Evolutionary conservation across 2,329 filamentous ascomycete species (phyloP).

Genomic region (Tricladium varicosporioides): DNA sequence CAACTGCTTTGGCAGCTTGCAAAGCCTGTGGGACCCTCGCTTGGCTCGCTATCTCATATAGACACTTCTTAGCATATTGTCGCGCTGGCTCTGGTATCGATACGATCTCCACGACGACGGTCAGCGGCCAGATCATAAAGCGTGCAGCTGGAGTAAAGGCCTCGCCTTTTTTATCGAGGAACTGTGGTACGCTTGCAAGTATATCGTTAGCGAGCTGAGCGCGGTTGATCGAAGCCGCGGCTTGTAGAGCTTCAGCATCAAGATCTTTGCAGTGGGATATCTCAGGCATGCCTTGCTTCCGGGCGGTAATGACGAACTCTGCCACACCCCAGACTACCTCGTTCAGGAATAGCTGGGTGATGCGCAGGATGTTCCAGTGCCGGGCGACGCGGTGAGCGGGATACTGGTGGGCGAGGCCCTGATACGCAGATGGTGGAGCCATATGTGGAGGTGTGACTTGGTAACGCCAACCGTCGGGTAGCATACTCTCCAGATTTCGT

Average conservation of each 20-base stretch:
- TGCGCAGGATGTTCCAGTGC: slow-evolving; percentile 7
- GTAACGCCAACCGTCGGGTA: slow-evolving; percentile 6
- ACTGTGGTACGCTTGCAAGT: slow-evolving; percentile 4
- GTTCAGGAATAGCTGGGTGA: slow-evolving; percentile 2
- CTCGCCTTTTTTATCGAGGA: slow-evolving; percentile 1
- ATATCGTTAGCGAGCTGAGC: slow-evolving; percentile 1
- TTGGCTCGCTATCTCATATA: slow-evolving; percentile 7
- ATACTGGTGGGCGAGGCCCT: background rate
- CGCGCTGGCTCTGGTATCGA: slow-evolving; percentile 1
- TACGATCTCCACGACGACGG: slow-evolving; percentile 1
- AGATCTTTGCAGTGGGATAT: slow-evolving; percentile 8
- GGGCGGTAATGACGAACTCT: background rate
- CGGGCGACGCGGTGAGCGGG: background rate
- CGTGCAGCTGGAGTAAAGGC: slow-evolving; percentile 2
- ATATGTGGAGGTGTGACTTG: background rate
- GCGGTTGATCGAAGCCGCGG: slow-evolving; percentile 7
- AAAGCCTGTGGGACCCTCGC: slow-evolving; percentile 6
- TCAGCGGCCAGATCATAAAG: slow-evolving; percentile 8
- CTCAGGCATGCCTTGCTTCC: slow-evolving; percentile 4
- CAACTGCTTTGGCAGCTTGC: slow-evolving; percentile 3
- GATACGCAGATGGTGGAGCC: slow-evolving; percentile 1
- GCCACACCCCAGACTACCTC: slow-evolving; percentile 6
- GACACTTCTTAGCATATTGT: slow-evolving; percentile 3
- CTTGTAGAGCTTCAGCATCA: slow-evolving; percentile 8
- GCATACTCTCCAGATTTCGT: background rate